Percentiles rank a stretch among this genome's conserved stretches.
Evolutionary conservation across 31 red algal species (phyloP).

Genomic region (Odonthalia washingtoniensis): DNA sequence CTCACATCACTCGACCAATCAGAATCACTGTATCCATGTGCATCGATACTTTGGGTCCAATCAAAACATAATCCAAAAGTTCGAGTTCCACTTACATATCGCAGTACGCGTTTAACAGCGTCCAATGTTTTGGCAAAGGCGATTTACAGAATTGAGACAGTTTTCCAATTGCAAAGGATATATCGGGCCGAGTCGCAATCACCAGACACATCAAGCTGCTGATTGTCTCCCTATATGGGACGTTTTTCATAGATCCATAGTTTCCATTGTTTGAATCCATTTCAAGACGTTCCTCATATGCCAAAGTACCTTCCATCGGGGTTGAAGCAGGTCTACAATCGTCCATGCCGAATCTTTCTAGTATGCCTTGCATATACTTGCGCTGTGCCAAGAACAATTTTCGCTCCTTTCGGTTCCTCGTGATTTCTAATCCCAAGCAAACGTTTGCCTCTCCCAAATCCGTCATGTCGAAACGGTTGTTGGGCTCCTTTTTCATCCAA

Average conservation of each 20-base stretch:
- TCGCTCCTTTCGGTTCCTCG: background rate
- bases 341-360: background rate
- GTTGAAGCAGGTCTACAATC: background rate
- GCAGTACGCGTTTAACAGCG: constrained; percentile 15
- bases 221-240: background rate
- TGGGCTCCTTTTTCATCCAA: no score
- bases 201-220: background rate
- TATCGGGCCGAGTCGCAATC: constrained; percentile 16
- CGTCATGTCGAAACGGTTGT: background rate
- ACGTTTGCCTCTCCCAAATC: background rate
- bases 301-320: background rate
- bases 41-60: background rate
- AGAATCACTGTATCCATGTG: background rate
- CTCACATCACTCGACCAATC: no score
- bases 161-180: background rate
- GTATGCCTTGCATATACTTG: background rate
- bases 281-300: background rate
- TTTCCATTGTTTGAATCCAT: background rate
- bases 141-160: no score
- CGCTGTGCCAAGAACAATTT: constrained; percentile 6
- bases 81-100: background rate
- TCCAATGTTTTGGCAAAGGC: background rate
- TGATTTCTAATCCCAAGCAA: background rate
- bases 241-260: background rate
- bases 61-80: background rate